These are phyloP conservation scores for Helianthus annuus DNA, from an alignment of 129 eudicot species.

Conservation along the genomic window DNA sequence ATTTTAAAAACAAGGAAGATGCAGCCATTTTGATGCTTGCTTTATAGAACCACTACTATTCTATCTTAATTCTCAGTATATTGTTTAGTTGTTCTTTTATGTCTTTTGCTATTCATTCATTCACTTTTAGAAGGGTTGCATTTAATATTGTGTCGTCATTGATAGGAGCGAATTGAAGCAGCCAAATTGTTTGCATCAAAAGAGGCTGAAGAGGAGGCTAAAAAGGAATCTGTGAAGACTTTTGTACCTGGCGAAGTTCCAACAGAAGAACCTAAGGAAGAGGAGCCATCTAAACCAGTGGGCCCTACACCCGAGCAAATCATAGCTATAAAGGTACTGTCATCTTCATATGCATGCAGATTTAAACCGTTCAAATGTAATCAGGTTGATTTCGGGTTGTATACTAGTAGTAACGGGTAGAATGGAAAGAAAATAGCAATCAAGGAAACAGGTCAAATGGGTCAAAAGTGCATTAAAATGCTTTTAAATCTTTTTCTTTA, in stretches of 20 bases:
- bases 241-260: constrained; percentile 82
- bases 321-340: constrained; percentile 85
- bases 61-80: no score
- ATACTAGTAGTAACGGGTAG: neutral
- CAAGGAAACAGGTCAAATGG: neutral
- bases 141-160: constrained; percentile 24
- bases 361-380: no score
- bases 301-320: constrained; percentile 97
- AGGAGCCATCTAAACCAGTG: constrained; percentile 63
- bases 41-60: no score
- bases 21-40: no score
- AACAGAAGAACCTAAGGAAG: constrained; percentile 69
- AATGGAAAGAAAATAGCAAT: neutral
- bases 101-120: neutral
- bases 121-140: neutral
- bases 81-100: constrained; percentile 9
- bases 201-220: constrained; percentile 93
- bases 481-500: neutral
- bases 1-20: no score
- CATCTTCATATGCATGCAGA: neutral
- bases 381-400: no score
- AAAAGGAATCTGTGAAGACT: constrained; percentile 71
- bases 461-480: neutral
- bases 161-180: constrained; percentile 88
- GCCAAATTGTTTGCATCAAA: constrained; percentile 66